Evolutionary conservation across 1,284 basidiomycete species (phyloP), one percentile per base, ranked within the genome.

Genomic region (Clitocybe nebularis): DNA sequence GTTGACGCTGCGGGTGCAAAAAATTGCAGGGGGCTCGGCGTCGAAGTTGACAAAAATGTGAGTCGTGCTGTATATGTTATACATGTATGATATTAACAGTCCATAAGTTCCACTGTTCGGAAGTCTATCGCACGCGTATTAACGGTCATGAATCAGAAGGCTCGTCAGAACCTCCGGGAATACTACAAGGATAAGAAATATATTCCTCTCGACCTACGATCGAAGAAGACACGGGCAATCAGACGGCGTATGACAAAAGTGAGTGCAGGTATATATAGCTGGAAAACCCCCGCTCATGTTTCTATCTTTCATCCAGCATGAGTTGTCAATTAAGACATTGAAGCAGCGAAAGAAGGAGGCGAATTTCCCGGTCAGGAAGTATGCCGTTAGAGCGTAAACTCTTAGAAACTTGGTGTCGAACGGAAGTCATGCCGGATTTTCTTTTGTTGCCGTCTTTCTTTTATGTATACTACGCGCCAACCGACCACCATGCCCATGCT

Each of bases 151-250:
- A 98, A 97, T 88, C 87, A 92, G 68, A 99, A 99, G 77, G 85
- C 89, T 62, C 90, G 96, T 59, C 85, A 92, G 74, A 93, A 95
- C 75, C 83, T 98, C 56, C 90, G 92, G 52, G 94, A 98, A 71
- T 92, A 88, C 77, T 98, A 98, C 89, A 95, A 94, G 79, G 74
- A 77, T 68, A 97, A 98, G 86, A 96, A 94, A 69, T 91, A 91
- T 75, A 72, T 89, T 52, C 96, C 96, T 55, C 92, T 99, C 55
- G 96, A 99, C 77, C 88, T 99, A 63, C 93, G 96, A 55, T 68
- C 84, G 57, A 99, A 99, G 89, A 93, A 89, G 85, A 99, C 96
- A 54, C 90, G 96, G 58, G 96, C 96, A 47, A 97, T 99, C 79
- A 84, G 96, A 64, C 82, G 95, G 72, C 84, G 92, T 67, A 71